These are phyloP conservation scores for Aspergillus sojae DNA, from an alignment of 2,329 filamentous ascomycete genomes.

Conservation along the genomic window DNA sequence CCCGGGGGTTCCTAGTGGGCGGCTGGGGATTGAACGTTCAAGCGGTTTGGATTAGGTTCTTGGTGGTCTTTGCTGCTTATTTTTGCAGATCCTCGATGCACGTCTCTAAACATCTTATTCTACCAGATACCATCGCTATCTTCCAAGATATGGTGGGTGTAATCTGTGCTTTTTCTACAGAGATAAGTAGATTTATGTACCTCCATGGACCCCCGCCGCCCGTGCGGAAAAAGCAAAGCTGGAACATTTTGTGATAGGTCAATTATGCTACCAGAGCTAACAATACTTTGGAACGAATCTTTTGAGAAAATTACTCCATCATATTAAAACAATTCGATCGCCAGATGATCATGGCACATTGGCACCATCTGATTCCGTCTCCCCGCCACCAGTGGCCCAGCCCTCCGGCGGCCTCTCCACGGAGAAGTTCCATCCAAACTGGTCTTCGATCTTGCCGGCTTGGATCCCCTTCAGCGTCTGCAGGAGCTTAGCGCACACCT, in stretches of 20 bases:
- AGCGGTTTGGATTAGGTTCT: too few relatives aligned
- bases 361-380: slow-evolving; percentile 23
- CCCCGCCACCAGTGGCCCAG: slow-evolving; percentile 30
- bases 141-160: neutral
- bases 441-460: slow-evolving; percentile 74
- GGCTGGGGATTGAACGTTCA: too few relatives aligned
- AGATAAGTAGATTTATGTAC: neutral
- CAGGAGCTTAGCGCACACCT: slow-evolving; percentile 72
- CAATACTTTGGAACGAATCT: neutral
- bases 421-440: slow-evolving; percentile 68
- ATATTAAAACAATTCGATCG: neutral
- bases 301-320: neutral
- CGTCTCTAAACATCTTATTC: neutral
- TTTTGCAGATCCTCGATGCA: accelerated
- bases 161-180: neutral
- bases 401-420: slow-evolving; percentile 39
- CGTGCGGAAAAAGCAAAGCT: neutral
- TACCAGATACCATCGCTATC: neutral
- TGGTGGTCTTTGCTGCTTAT: neutral
- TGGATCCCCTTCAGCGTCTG: slow-evolving; percentile 82
- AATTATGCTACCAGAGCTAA: neutral
- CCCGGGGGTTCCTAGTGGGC: too few relatives aligned
- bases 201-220: neutral
- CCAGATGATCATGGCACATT: slow-evolving; percentile 28
- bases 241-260: neutral